Evolutionary conservation across 441 rosid genomes (phyloP).

Genomic region (Mallotus japonicus): DNA sequence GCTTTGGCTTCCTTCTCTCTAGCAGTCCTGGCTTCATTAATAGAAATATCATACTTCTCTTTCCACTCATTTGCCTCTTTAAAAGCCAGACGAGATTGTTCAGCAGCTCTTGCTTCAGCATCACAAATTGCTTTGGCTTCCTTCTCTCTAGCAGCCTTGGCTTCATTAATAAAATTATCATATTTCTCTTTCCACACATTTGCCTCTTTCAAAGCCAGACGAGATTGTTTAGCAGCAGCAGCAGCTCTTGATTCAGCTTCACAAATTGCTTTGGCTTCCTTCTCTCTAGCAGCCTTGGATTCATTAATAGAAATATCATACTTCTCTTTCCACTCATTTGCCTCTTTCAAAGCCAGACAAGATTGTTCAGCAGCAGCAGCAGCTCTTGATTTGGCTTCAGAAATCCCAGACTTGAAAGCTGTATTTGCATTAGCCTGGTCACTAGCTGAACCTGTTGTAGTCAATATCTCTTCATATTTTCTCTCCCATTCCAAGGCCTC

Average conservation of each 20-base stretch:
- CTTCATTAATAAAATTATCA: constrained; percentile 12
- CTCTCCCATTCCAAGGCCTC: constrained; percentile 22
- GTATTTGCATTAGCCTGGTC: background rate
- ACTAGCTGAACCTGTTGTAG: background rate
- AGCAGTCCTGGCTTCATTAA: constrained; percentile 16
- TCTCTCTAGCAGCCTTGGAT: constrained; percentile 11
- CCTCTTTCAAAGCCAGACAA: constrained; percentile 16
- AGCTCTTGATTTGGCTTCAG: too few relatives aligned
- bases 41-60: constrained; percentile 14
- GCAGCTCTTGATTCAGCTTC: constrained; percentile 5
- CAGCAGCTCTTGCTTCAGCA: background rate
- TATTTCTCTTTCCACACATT: constrained; percentile 15
- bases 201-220: constrained; percentile 12
- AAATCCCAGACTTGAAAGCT: background rate
- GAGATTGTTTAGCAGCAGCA: constrained; percentile 3
- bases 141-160: constrained; percentile 6
- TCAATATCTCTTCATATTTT: constrained; percentile 22
- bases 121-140: background rate
- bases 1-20: constrained; percentile 11
- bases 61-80: constrained; percentile 21
- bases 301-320: constrained; percentile 18
- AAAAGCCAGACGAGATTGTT: constrained; percentile 13
- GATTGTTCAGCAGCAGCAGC: constrained; percentile 9
- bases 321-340: constrained; percentile 20
- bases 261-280: constrained; percentile 5